Percentiles rank a stretch among this genome's conserved stretches.
Evolutionary conservation across 2,329 filamentous ascomycete genomes (phyloP).

Genomic region (Phialophora verrucosa): DNA sequence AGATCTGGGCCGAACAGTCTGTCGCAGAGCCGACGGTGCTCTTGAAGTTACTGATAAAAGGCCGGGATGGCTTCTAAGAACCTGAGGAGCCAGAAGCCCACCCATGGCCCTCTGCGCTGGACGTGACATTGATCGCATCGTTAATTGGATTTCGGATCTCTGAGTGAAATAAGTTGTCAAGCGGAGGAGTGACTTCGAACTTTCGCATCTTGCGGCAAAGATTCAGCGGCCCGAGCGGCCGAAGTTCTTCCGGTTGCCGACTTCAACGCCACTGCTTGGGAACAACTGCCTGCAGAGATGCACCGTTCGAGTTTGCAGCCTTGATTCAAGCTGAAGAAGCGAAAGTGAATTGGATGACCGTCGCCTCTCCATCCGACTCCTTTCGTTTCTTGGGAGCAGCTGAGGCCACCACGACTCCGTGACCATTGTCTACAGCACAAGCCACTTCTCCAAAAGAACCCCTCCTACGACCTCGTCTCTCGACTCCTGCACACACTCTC

Average conservation of each 20-base stretch:
- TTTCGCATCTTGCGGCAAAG: background rate
- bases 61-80: background rate
- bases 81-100: background rate
- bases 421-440: background rate
- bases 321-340: background rate
- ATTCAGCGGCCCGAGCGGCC: background rate
- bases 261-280: background rate
- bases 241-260: background rate
- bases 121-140: conserved; percentile 24
- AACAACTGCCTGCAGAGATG: background rate
- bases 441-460: conserved; percentile 5
- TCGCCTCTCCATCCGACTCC: background rate
- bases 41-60: conserved; percentile 17
- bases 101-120: conserved; percentile 1
- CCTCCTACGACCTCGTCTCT: conserved; percentile 7
- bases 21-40: conserved; percentile 15
- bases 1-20: background rate
- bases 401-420: background rate
- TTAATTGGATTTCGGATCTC: background rate
- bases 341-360: background rate
- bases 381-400: background rate
- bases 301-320: background rate
- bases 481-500: conserved; percentile 6
- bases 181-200: background rate
- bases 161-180: background rate